A percentile compares a stretch with the other conserved stretches of the same genome.
Conservation (phyloP, 2,329 filamentous ascomycete genomes). For the Cadophora sp. region DNA sequence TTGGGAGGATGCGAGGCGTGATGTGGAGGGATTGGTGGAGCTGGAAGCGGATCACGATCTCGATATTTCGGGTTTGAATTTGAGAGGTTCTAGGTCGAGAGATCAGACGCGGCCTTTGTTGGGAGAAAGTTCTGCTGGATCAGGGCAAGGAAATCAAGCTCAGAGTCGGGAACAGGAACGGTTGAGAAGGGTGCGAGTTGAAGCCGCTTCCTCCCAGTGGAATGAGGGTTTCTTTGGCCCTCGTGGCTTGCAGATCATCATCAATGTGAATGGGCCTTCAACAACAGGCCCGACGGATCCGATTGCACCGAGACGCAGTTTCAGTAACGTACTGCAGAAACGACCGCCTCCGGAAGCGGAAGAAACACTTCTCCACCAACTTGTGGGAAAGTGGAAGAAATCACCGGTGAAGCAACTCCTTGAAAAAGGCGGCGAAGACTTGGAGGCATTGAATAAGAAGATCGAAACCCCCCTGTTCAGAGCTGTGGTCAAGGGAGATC, state of each 20-base stretch:
- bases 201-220: conserved; percentile 57
- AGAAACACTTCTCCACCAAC: conserved; percentile 24
- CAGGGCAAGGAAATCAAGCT: conserved; percentile 26
- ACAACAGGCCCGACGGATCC: background rate
- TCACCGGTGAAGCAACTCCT: conserved; percentile 20
- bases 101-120: conserved; percentile 16
- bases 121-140: conserved; percentile 43
- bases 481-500: conserved; percentile 22
- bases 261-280: conserved; percentile 2
- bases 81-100: conserved; percentile 45
- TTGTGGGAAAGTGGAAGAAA: conserved; percentile 23
- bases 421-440: conserved; percentile 18
- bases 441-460: conserved; percentile 29
- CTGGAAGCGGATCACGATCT: conserved; percentile 46
- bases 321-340: conserved; percentile 18
- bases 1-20: conserved; percentile 42
- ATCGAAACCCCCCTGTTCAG: conserved; percentile 21
- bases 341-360: conserved; percentile 9
- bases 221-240: conserved; percentile 62
- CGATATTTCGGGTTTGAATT: conserved; percentile 32
- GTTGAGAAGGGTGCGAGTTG: conserved; percentile 42
- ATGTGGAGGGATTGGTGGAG: conserved; percentile 46
- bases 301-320: background rate
- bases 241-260: conserved; percentile 51
- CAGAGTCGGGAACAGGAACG: conserved; percentile 21